phyloP scores from a whole-genome alignment of 352 stramenopile species.

The Phytophthora fragariae region DNA sequence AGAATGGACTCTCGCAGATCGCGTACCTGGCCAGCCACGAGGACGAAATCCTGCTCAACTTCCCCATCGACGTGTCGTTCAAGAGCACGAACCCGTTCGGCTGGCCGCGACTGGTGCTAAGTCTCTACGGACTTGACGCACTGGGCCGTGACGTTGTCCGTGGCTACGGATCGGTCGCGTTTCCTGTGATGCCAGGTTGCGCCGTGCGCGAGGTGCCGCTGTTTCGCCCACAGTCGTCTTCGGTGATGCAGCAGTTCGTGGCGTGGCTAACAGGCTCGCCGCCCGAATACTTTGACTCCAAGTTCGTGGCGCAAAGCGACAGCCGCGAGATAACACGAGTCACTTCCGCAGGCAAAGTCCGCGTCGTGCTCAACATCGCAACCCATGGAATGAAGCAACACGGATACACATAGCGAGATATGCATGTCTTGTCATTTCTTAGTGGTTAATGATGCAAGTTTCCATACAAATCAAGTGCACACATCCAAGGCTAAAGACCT shows the following conservation, averaged over 20 bases:
- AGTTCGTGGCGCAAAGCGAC: slow-evolving; percentile 77
- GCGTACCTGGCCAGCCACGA: slow-evolving; percentile 65
- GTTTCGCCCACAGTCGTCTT: slow-evolving; percentile 91
- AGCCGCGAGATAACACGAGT: slow-evolving; percentile 77
- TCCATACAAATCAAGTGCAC: slow-evolving; percentile 37
- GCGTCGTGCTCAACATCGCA: slow-evolving; percentile 70
- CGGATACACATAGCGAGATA: slow-evolving; percentile 41
- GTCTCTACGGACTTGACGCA: slow-evolving; percentile 88
- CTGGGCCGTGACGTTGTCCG: slow-evolving; percentile 91
- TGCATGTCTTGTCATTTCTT: slow-evolving; percentile 35
- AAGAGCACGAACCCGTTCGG: slow-evolving; percentile 95
- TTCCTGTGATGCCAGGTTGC: slow-evolving; percentile 75
- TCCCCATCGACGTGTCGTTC: slow-evolving; percentile 97
- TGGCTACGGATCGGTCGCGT: slow-evolving; percentile 91
- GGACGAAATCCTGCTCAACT: slow-evolving; percentile 93
- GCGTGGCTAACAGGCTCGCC: slow-evolving; percentile 89
- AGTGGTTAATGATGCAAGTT: slow-evolving; percentile 35
- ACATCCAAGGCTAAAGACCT: slow-evolving; percentile 22
- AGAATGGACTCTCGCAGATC: slow-evolving; percentile 91
- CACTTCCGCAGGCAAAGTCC: slow-evolving; percentile 58
- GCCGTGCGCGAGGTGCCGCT: slow-evolving; percentile 81
- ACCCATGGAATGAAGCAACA: slow-evolving; percentile 67
- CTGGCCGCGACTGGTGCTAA: slow-evolving; percentile 94
- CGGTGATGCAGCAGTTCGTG: slow-evolving; percentile 85
- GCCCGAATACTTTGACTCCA: slow-evolving; percentile 91